Evolutionary conservation across 179 eudicot species (phyloP), one percentile per base, ranked within the genome.

Genomic region (Heliamphora pulchella): DNA sequence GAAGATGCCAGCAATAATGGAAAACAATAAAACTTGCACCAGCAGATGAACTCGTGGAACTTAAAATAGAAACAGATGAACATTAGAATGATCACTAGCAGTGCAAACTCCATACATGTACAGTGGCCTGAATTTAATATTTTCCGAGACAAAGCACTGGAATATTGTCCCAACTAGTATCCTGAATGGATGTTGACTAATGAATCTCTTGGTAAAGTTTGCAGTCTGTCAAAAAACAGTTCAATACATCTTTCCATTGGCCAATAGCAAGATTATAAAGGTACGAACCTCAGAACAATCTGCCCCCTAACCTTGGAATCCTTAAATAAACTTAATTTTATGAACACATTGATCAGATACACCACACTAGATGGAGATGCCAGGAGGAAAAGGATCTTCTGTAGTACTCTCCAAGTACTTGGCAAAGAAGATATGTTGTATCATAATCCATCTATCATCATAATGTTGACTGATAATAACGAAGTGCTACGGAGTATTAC

Each of bases 1-100:
- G n/a, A 74, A 57, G 62, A 13, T 53, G 41, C 14, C 66, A 74
- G 65, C 48, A 57, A 74, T 15, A 13, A 74, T 39, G 78, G 31
- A 74, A 57, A 31, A 57, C 48, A 31, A 74, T 14, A 39, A 3
- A 57, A 55, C 4, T 13, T 15, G 69, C 14, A 1, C 44, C 44
- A 53, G 48, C 48, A 54, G 18, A 54, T 15, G 18, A 39, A 57
- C 8, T 57, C 50, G 43, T 74, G 65, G 78, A 39, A 74, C 51
- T 39, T 20, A 74, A 14, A 57, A 9, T n/a, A 41, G 2, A 55
- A 57, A 31, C 22, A 39, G 20, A 74, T 0, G 64, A n/a, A 74
- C 63, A 54, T 31, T 55, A 22, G 31, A 22, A 11, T 74, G 51
- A 72, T 44, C 39, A 39, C 75, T 69, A 50, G 44, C 31, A 20